Conservation (phyloP, 2,329 filamentous ascomycete species). For the Phaeoacremonium minimum region DNA sequence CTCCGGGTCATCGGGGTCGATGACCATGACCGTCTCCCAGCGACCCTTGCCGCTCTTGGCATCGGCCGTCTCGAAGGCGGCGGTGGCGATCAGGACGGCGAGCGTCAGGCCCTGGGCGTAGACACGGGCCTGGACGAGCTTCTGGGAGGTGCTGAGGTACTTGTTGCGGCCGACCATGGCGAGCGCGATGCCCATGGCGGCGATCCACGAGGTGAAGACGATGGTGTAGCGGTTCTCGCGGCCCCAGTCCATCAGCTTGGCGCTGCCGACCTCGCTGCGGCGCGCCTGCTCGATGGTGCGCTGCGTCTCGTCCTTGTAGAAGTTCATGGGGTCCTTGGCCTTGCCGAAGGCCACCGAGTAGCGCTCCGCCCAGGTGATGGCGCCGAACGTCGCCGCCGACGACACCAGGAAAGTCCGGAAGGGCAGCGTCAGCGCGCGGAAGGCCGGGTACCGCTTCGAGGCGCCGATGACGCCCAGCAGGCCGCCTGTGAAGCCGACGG, state of each 20-base stretch:
- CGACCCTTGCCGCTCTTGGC: conserved; percentile 69
- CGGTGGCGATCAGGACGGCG: conserved; percentile 75
- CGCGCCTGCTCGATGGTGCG: conserved; percentile 50
- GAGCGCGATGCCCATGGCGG: conserved; percentile 71
- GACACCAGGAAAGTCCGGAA: conserved; percentile 89
- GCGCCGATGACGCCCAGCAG: conserved; percentile 63
- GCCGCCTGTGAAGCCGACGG: conserved; percentile 64
- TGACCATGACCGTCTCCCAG: conserved; percentile 79
- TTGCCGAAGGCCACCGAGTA: conserved; percentile 61
- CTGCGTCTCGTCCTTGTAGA: conserved; percentile 61
- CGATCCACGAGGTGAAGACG: conserved; percentile 77
- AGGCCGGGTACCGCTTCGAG: conserved; percentile 65
- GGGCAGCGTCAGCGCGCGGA: conserved; percentile 79
- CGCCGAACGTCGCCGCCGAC: conserved; percentile 75
- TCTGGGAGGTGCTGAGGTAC: conserved; percentile 72
- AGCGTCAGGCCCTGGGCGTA: conserved; percentile 89
- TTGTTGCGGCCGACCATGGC: conserved; percentile 73
- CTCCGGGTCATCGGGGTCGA: conserved; percentile 77
- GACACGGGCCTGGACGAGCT: conserved; percentile 90
- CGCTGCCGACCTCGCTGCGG: conserved; percentile 48
- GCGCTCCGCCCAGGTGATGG: conserved; percentile 86
- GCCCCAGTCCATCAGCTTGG: conserved; percentile 69
- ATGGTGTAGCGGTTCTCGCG: conserved; percentile 81
- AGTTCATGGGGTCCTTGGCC: conserved; percentile 60
- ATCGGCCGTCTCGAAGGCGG: conserved; percentile 77